Evolutionary conservation across 1,284 basidiomycete species (phyloP), one percentile per base, ranked within the genome.

Genomic region (Taiwanofungus camphoratus): DNA sequence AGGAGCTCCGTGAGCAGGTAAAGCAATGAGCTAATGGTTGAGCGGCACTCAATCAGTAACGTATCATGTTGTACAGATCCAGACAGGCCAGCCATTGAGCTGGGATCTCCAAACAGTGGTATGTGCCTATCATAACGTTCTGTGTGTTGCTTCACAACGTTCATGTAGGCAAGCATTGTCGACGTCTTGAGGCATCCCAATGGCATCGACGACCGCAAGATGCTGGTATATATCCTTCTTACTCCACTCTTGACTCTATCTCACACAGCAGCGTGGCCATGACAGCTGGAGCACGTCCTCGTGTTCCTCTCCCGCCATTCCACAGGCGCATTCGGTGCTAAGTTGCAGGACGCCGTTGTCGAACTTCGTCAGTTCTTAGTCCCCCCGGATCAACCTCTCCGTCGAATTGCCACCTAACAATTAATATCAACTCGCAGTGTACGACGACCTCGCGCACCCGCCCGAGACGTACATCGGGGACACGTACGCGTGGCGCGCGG

Each of bases 401-500:
- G n/a, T n/a, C n/a, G n/a, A n/a, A n/a, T n/a, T n/a, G n/a, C n/a
- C n/a, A n/a, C n/a, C n/a, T n/a, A n/a, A n/a, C n/a, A n/a, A n/a
- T n/a, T n/a, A 9, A 26, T 32, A 5, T 30, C 15, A 34, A 18
- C 39, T 15, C 22, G 2, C 22, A 58, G 85, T 90, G 42, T 90
- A 87, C 60, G 77, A 83, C 52, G 90, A 92, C 56, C 72, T 92
- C 24, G 63, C 77, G 0, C 89, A 92, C 58, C 89, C 90, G 2
- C 73, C 88, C 3, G 66, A 78, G 8, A 85, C 87, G 0, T 78
- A 69, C 50, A 63, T 90, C 27, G 80, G 85, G 7, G 65, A 72
- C 21, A 52, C 74, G 37, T 82, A 77, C 51, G 69, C 76, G 2
- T 88, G 74, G 67, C 77, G 87, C 20, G 61, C 70, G 0, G 79